Conservation (phyloP, 352 stramenopile genomes). For the Peronospora farinosa region DNA sequence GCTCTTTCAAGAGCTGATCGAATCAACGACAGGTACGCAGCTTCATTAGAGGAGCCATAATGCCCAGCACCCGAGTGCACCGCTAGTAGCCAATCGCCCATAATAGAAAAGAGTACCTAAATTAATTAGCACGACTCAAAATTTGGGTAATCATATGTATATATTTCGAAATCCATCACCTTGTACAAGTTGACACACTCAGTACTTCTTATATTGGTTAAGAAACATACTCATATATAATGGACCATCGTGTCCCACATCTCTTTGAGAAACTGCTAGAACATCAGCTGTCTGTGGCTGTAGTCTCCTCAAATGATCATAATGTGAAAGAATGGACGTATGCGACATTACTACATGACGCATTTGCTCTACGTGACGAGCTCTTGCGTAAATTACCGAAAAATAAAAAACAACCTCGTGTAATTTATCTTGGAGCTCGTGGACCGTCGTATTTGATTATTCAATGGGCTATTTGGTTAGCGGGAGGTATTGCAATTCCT, state of each 20-base stretch:
- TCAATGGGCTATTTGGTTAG: constrained; percentile 75
- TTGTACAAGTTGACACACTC: too few relatives aligned
- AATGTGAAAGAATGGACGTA: constrained; percentile 37
- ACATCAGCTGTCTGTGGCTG: constrained; percentile 20
- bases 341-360: constrained; percentile 32
- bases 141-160: too few relatives aligned
- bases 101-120: background rate
- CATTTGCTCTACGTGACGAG: constrained; percentile 29
- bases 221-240: too few relatives aligned
- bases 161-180: too few relatives aligned
- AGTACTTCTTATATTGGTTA: too few relatives aligned
- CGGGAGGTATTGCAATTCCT: constrained; percentile 56
- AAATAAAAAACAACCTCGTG: constrained; percentile 23
- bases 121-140: too few relatives aligned
- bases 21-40: constrained; percentile 41
- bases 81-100: constrained; percentile 47
- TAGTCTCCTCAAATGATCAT: constrained; percentile 8
- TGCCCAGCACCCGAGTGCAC: constrained; percentile 56
- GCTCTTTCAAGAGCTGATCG: constrained; percentile 24
- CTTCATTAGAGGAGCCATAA: constrained; percentile 32
- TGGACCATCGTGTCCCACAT: constrained; percentile 14
- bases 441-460: constrained; percentile 53
- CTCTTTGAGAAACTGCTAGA: constrained; percentile 28
- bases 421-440: constrained; percentile 40
- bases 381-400: constrained; percentile 14